Conservation (phyloP, 768 basidiomycete species). For the Suillus paluster region DNA sequence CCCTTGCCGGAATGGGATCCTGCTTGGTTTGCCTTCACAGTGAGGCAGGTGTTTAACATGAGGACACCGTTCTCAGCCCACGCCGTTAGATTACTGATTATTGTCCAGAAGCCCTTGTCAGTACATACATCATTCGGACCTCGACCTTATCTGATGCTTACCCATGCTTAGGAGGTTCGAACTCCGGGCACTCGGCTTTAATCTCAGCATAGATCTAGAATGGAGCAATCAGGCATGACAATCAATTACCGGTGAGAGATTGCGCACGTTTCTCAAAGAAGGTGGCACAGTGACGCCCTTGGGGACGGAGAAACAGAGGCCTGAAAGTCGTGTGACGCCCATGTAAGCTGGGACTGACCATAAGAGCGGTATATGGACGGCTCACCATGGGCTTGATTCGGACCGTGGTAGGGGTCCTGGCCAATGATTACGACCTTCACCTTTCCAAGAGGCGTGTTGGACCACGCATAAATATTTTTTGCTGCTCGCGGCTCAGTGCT, state of each 20-base stretch:
- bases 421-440: constrained; percentile 90
- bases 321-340: constrained; percentile 41
- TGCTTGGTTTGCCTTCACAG: constrained; percentile 75
- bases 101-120: background rate
- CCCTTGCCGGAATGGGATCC: constrained; percentile 86
- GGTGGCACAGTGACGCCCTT: constrained; percentile 76
- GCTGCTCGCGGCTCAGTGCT: constrained; percentile 48
- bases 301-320: constrained; percentile 90
- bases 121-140: constrained; percentile 10
- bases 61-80: constrained; percentile 91
- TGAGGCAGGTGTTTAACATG: constrained; percentile 91
- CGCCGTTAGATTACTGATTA: constrained; percentile 68
- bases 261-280: constrained; percentile 77
- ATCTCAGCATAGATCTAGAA: constrained; percentile 87
- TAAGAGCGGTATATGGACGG: constrained; percentile 10
- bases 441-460: constrained; percentile 81
- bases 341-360: constrained; percentile 12
- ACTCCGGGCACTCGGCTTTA: constrained; percentile 79
- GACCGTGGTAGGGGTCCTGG: constrained; percentile 86
- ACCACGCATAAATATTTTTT: constrained; percentile 90
- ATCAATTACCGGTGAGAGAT: constrained; percentile 15
- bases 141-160: constrained; percentile 40
- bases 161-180: constrained; percentile 84
- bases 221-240: constrained; percentile 13
- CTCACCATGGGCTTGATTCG: constrained; percentile 84